Conservation (phyloP, 1,284 basidiomycete species). For the Clitocybe nebularis region DNA sequence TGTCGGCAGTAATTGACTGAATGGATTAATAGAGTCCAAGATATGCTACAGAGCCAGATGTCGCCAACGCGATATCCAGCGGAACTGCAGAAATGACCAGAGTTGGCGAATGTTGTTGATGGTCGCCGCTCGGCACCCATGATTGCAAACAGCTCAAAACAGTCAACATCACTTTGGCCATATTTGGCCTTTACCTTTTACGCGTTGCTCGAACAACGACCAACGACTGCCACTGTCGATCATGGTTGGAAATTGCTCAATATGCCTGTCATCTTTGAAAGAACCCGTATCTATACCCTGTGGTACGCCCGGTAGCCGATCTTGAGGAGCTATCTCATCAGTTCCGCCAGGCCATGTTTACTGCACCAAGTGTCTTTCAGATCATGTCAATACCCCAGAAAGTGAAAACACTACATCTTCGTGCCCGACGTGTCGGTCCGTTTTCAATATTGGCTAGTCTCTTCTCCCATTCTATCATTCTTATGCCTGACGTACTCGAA, state of each 20-base stretch:
- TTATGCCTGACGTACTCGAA: neutral
- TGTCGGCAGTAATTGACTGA: slow-evolving; percentile 6
- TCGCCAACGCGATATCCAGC: slow-evolving; percentile 7
- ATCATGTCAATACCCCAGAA: slow-evolving; percentile 41
- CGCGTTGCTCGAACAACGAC: neutral
- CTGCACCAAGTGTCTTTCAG: slow-evolving; percentile 52
- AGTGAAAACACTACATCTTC: slow-evolving; percentile 34
- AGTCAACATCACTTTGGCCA: neutral
- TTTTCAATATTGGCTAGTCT: slow-evolving; percentile 48
- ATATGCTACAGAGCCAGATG: slow-evolving; percentile 9
- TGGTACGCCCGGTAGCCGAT: slow-evolving; percentile 34
- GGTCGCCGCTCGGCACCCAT: slow-evolving; percentile 7
- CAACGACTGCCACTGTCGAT: neutral
- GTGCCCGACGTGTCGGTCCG: slow-evolving; percentile 57
- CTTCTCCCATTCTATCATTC: neutral
- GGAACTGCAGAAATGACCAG: slow-evolving; percentile 2
- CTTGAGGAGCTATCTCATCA: slow-evolving; percentile 3
- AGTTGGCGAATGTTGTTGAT: neutral
- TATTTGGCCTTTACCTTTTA: slow-evolving; percentile 1
- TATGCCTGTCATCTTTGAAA: slow-evolving; percentile 51
- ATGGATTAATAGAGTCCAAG: slow-evolving; percentile 5
- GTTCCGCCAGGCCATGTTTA: slow-evolving; percentile 51
- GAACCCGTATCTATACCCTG: slow-evolving; percentile 60
- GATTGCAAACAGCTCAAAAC: neutral
- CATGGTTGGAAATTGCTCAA: slow-evolving; percentile 50